Base-by-base conservation (phyloP, 495 filamentous ascomycete species). In the Delitschia confertaspora region DNA sequence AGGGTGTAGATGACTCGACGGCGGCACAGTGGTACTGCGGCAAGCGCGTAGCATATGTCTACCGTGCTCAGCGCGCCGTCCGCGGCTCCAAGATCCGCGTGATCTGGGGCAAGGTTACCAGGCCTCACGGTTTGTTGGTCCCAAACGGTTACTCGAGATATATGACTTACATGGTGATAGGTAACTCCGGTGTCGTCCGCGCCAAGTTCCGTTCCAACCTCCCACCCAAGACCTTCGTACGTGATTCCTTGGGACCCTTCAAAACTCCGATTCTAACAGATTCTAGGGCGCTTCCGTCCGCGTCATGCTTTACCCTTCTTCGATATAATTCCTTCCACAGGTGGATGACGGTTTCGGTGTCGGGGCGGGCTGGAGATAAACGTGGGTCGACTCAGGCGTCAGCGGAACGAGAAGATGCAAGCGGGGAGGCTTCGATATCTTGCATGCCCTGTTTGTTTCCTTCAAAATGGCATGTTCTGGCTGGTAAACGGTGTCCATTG, bases 61-160 rank as follows among this genome's bases (percentile, higher is more conserved):
- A 96, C 75, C 83, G 88, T 55, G 91, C 80, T 48, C 79, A 83
- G 72, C 82, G 76, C 69, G 87, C 93, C 73, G 73, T 88, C 57
- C 85, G 86, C 58, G 91, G 91, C 63, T 86, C 87, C 65, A 95
- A 96, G 78, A 88, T 96, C 68, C 74, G 88, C 63, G 88, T 95
- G 51, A 96, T 96, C 71, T 98, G 93, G 91, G 93, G 93, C 69
- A 96, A 94, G 76, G 78, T 96, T 61, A 94, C 88, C 60, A 76
- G 85, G 60, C 79, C 86, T 63, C 88, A 96, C 69, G 91, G 85
- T 89, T 81, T 29, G 50, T n/a, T n/a, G n/a, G n/a, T n/a, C 3
- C 16, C 3, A n/a, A 8, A n/a, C 13, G 18, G 13, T 1, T n/a
- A 13, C 21, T 35, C 2, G 4, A 34, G 4, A 40, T 27, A 4